Conservation (phyloP, 2,329 filamentous ascomycete species). For the Cercospora berteroae region DNA sequence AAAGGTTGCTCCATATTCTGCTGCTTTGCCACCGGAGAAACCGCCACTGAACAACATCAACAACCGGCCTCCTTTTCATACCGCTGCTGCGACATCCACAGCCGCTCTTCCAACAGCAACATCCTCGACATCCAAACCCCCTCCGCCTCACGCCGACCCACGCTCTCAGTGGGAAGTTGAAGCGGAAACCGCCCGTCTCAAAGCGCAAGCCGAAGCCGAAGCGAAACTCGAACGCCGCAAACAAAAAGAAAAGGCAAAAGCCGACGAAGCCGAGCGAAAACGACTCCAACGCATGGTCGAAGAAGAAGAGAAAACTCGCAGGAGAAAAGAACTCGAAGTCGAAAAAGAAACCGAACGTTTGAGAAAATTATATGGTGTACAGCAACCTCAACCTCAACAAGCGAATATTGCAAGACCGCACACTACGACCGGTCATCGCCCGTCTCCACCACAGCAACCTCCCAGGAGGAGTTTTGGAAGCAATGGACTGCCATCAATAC, state of each 20-base stretch:
- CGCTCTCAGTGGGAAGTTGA: conserved; percentile 54
- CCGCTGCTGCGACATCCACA: conserved; percentile 20
- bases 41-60: background rate
- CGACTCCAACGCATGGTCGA: conserved; percentile 55
- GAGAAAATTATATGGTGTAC: conserved; percentile 63
- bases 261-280: conserved; percentile 57
- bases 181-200: conserved; percentile 49
- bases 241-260: conserved; percentile 57
- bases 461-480: background rate
- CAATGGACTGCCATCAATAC: conserved; percentile 18
- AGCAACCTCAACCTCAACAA: conserved; percentile 27
- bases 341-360: conserved; percentile 77
- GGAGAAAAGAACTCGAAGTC: conserved; percentile 50
- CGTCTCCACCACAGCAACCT: background rate
- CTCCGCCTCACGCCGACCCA: conserved; percentile 48
- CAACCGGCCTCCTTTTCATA: conserved; percentile 22
- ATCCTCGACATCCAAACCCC: conserved; percentile 14
- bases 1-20: background rate
- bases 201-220: conserved; percentile 45
- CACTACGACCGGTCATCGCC: conserved; percentile 13
- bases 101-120: conserved; percentile 11
- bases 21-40: background rate
- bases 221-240: conserved; percentile 47
- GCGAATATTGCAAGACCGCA: conserved; percentile 13
- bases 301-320: conserved; percentile 60